Conservation (phyloP, 1,139 yeast species). For the Saccharomyces pastorianus region DNA sequence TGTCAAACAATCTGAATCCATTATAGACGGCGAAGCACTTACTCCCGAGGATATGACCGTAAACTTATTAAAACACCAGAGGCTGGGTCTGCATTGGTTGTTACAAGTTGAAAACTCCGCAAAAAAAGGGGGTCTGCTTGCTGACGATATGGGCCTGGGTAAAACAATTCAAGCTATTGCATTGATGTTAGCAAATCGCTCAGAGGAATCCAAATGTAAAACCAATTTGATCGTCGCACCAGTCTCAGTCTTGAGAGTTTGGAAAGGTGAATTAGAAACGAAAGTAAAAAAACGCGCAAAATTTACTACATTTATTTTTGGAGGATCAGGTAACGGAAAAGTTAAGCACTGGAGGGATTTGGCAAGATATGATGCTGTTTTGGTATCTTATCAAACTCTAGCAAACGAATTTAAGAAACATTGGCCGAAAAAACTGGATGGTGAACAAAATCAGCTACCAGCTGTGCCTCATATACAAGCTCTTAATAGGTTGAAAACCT, state of each 20-base stretch:
- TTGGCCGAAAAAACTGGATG: constrained; percentile 25
- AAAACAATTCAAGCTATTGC: constrained; percentile 81
- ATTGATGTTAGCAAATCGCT: constrained; percentile 49
- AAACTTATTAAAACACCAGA: constrained; percentile 71
- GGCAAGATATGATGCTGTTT: constrained; percentile 55
- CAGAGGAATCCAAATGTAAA: constrained; percentile 34
- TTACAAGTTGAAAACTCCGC: constrained; percentile 53
- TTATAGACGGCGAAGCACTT: constrained; percentile 43
- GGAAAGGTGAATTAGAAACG: constrained; percentile 68
- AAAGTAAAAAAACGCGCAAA: constrained; percentile 45
- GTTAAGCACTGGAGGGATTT: constrained; percentile 41
- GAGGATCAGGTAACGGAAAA: constrained; percentile 43
- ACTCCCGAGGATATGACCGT: constrained; percentile 69
- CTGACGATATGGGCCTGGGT: constrained; percentile 94
- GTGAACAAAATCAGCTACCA: constrained; percentile 23
- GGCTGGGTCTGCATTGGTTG: constrained; percentile 80
- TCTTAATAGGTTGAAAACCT: constrained; percentile 28
- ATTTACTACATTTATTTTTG: constrained; percentile 51
- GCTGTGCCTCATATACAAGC: constrained; percentile 37
- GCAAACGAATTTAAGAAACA: constrained; percentile 65
- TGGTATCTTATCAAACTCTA: constrained; percentile 69
- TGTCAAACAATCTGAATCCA: constrained; percentile 54
- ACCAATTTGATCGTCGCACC: constrained; percentile 80
- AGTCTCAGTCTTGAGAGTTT: constrained; percentile 72
- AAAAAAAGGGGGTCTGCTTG: constrained; percentile 70